phyloP scores from a whole-genome alignment of 805 yeast genomes.

The Candida krabiensis region DNA sequence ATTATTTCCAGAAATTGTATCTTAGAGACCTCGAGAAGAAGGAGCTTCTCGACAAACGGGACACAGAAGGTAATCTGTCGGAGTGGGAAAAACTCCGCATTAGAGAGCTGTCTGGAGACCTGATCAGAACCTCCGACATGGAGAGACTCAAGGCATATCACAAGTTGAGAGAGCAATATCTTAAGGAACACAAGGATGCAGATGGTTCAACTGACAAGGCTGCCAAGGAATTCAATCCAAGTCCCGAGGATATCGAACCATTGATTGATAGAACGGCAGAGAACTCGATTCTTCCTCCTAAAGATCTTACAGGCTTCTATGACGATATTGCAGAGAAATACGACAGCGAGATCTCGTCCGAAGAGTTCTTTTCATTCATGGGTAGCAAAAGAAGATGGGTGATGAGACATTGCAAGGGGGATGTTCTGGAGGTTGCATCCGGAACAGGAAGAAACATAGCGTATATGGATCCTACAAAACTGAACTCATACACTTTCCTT shows the following conservation, averaged over 20 bases:
- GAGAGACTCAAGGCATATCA: slow-evolving; percentile 60
- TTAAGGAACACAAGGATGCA: slow-evolving; percentile 9
- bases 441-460: slow-evolving; percentile 95
- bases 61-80: slow-evolving; percentile 39
- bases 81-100: slow-evolving; percentile 67
- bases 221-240: slow-evolving; percentile 32
- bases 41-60: slow-evolving; percentile 29
- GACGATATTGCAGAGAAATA: slow-evolving; percentile 77
- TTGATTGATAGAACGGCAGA: slow-evolving; percentile 31
- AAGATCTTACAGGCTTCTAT: slow-evolving; percentile 80
- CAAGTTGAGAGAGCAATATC: slow-evolving; percentile 44
- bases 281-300: slow-evolving; percentile 57
- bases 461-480: slow-evolving; percentile 57
- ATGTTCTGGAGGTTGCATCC: slow-evolving; percentile 90
- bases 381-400: slow-evolving; percentile 73
- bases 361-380: slow-evolving; percentile 61
- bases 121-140: slow-evolving; percentile 63
- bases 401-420: slow-evolving; percentile 78
- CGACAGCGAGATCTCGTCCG: slow-evolving; percentile 76
- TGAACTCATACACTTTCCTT: slow-evolving; percentile 76
- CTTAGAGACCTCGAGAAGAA: slow-evolving; percentile 61
- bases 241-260: slow-evolving; percentile 32
- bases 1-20: slow-evolving; percentile 66
- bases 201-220: slow-evolving; percentile 19
- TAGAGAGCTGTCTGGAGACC: slow-evolving; percentile 57